Conservation (phyloP, 2,329 filamentous ascomycete species). For the Arthrinium phaeospermum region DNA sequence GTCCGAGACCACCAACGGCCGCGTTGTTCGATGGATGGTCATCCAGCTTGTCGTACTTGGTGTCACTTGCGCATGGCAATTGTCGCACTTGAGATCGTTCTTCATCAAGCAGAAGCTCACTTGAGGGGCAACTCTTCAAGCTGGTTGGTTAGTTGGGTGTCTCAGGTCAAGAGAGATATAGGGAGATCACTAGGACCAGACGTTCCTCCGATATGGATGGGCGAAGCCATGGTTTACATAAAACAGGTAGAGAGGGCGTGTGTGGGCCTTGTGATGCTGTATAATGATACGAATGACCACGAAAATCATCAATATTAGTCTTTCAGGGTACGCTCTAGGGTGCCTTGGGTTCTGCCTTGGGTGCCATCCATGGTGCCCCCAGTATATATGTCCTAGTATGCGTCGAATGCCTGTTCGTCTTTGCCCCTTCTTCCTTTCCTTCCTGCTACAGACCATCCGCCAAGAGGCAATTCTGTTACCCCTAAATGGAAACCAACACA, state of each 20-base stretch:
- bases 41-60: conserved; percentile 87
- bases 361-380: too few relatives aligned
- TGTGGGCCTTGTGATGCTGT: conserved; percentile 1
- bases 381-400: neutral
- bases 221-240: conserved; percentile 11
- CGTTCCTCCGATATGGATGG: neutral
- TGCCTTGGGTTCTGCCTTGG: neutral
- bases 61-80: conserved; percentile 93
- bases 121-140: conserved; percentile 46
- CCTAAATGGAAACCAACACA: too few relatives aligned
- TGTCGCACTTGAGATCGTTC: conserved; percentile 93
- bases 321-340: neutral
- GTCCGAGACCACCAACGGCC: conserved; percentile 88
- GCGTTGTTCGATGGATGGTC: conserved; percentile 92
- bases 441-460: too few relatives aligned
- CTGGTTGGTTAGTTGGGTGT: neutral
- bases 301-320: neutral
- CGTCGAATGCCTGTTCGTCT: too few relatives aligned
- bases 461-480: too few relatives aligned
- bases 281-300: conserved; percentile 22
- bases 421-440: too few relatives aligned
- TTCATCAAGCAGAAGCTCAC: conserved; percentile 99
- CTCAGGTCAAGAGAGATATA: neutral
- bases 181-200: neutral
- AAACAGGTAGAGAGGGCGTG: neutral